Evolutionary conservation across 495 filamentous ascomycete species (phyloP).

Genomic region (Aspergillus kassunensis): DNA sequence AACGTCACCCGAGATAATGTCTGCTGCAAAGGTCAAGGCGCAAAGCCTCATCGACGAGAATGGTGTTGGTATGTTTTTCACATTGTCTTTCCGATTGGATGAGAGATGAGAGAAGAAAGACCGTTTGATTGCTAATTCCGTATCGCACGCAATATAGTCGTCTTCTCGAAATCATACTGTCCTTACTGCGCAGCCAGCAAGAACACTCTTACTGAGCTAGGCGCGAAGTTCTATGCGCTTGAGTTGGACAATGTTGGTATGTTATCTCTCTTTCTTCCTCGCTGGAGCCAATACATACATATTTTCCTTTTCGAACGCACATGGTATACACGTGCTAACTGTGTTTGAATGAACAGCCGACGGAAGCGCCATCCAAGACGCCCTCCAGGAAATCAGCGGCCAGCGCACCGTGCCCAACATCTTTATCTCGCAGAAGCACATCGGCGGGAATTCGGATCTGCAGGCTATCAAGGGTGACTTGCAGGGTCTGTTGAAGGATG

Average conservation of each 20-base stretch:
- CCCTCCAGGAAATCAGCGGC: constrained; percentile 70
- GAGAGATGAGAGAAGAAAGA: background rate
- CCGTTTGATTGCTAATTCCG: background rate
- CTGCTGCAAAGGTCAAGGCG: constrained; percentile 81
- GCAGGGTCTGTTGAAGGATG: constrained; percentile 56
- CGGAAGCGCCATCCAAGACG: constrained; percentile 76
- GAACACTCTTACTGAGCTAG: constrained; percentile 58
- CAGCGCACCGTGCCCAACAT: constrained; percentile 94
- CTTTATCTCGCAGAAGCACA: constrained; percentile 85
- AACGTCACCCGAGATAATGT: constrained; percentile 61
- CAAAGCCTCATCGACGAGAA: constrained; percentile 88
- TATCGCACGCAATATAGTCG: constrained; percentile 51
- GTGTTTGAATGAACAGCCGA: constrained; percentile 65
- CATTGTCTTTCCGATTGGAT: background rate
- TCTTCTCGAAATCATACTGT: constrained; percentile 96
- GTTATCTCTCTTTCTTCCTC: constrained; percentile 23
- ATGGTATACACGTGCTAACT: too few relatives aligned
- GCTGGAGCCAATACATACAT: background rate
- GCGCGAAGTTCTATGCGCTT: constrained; percentile 68
- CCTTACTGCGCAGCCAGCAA: constrained; percentile 89
- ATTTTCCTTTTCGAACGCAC: background rate
- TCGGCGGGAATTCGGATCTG: constrained; percentile 94
- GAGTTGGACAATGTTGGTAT: constrained; percentile 83
- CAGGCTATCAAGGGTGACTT: constrained; percentile 62
- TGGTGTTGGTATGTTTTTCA: constrained; percentile 65